These are phyloP conservation scores for Diaporthe batatas DNA, from an alignment of 2,329 filamentous ascomycete species.

Conservation along the genomic window DNA sequence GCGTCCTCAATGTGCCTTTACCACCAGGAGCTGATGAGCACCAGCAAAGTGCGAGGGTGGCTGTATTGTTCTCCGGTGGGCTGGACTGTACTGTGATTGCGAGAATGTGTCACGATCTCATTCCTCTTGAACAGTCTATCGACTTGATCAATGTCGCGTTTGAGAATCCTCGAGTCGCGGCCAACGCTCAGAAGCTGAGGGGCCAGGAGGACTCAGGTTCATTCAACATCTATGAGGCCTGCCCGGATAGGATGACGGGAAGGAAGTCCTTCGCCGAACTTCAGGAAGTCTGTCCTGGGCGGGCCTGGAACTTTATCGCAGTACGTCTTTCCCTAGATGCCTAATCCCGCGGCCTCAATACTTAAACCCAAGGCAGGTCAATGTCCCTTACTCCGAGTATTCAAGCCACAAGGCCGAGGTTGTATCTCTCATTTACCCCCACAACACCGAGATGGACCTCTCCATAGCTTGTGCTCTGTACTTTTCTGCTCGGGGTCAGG, in stretches of 20 bases:
- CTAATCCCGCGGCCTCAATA: slow-evolving; percentile 35
- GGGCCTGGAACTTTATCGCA: slow-evolving; percentile 86
- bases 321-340: slow-evolving; percentile 56
- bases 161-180: slow-evolving; percentile 85
- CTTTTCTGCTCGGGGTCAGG: slow-evolving; percentile 86
- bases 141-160: slow-evolving; percentile 97
- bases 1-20: slow-evolving; percentile 76
- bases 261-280: slow-evolving; percentile 85
- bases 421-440: slow-evolving; percentile 85
- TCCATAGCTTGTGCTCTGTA: slow-evolving; percentile 96
- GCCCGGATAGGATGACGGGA: slow-evolving; percentile 91
- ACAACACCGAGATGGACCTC: slow-evolving; percentile 98
- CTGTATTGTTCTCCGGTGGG: slow-evolving; percentile 92
- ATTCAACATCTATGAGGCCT: slow-evolving; percentile 77
- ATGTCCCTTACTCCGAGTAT: slow-evolving; percentile 85
- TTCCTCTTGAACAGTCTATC: slow-evolving; percentile 77
- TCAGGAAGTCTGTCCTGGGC: slow-evolving; percentile 72
- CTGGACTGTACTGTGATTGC: slow-evolving; percentile 93
- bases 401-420: slow-evolving; percentile 76
- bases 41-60: slow-evolving; percentile 70
- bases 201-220: slow-evolving; percentile 44
- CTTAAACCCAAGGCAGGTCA: slow-evolving; percentile 63
- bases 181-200: slow-evolving; percentile 60
- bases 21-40: slow-evolving; percentile 43
- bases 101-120: slow-evolving; percentile 80